Percentiles rank a stretch among this genome's conserved stretches.
Evolutionary conservation across 2,329 filamentous ascomycete species (phyloP).

Genomic region (Escovopsis sp.): DNA sequence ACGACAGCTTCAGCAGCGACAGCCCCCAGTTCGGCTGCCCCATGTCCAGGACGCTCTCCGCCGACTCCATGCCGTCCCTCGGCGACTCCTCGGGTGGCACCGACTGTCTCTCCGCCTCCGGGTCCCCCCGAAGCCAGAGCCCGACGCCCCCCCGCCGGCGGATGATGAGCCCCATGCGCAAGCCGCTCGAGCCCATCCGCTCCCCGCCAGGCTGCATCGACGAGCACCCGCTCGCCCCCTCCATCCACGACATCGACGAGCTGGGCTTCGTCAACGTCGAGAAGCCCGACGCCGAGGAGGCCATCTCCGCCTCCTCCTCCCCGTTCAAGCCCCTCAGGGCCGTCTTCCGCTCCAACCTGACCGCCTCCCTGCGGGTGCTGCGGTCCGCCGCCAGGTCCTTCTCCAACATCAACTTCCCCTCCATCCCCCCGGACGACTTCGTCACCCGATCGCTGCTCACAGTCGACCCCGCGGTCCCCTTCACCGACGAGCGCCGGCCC

Average conservation of each 20-base stretch:
- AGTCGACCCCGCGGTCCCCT: conserved; percentile 51
- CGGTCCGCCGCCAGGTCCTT: conserved; percentile 50
- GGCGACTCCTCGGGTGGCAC: conserved; percentile 38
- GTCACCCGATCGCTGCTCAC: conserved; percentile 53
- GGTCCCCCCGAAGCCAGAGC: conserved; percentile 30
- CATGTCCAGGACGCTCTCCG: conserved; percentile 39
- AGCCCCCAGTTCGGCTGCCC: conserved; percentile 27
- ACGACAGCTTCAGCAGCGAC: conserved; percentile 36
- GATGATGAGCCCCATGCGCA: conserved; percentile 27
- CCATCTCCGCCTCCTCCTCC: conserved; percentile 18
- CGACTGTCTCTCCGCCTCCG: conserved; percentile 33
- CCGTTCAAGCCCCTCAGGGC: conserved; percentile 36
- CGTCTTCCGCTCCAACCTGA: conserved; percentile 55
- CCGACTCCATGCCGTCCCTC: conserved; percentile 47
- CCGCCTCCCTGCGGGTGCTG: conserved; percentile 49
- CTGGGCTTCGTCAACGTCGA: conserved; percentile 4
- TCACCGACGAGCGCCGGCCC: conserved; percentile 52
- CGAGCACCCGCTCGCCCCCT: conserved; percentile 35
- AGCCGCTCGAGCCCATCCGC: conserved; percentile 37
- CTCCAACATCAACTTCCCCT: conserved; percentile 46
- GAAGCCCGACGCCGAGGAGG: conserved; percentile 10
- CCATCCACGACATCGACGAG: conserved; percentile 22
- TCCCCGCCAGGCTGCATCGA: conserved; percentile 37
- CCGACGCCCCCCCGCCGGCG: conserved; percentile 15
- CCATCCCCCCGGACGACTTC: conserved; percentile 51